A percentile compares a stretch with the other conserved stretches of the same genome.
Evolutionary conservation across 345 rosid genomes (phyloP).

Genomic region (Eucalyptus melliodora): DNA sequence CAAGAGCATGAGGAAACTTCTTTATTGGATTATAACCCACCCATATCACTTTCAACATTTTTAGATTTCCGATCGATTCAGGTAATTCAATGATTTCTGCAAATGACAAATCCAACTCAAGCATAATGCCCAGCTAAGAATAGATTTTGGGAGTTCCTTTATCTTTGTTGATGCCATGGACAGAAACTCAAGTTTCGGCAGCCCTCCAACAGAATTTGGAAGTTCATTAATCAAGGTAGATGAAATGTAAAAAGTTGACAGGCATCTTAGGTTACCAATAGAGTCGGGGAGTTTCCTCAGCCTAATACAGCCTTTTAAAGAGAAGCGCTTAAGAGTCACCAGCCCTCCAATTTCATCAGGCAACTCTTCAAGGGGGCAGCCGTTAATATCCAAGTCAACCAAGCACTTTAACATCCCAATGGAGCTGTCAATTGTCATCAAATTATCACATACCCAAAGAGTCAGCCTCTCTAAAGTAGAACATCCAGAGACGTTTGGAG

Average conservation of each 20-base stretch:
- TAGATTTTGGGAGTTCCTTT: background rate
- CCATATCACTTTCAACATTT: background rate
- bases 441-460: background rate
- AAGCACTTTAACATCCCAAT: background rate
- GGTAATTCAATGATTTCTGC: background rate
- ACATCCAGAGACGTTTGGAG: background rate
- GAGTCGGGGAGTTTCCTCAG: background rate
- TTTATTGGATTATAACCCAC: background rate
- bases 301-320: background rate
- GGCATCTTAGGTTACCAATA: background rate
- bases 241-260: background rate
- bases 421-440: background rate
- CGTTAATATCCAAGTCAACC: background rate
- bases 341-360: background rate
- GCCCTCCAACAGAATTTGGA: background rate
- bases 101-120: background rate
- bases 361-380: background rate
- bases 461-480: background rate
- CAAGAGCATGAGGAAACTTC: background rate
- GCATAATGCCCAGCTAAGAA: background rate
- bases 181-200: background rate
- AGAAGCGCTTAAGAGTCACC: background rate
- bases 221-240: background rate
- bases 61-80: background rate
- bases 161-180: background rate